Evolutionary conservation across 225 moss, liverwort and hornwort genomes (phyloP), one percentile per base, ranked within the genome.

Genomic region (Pseudisothecium myosuroides): DNA sequence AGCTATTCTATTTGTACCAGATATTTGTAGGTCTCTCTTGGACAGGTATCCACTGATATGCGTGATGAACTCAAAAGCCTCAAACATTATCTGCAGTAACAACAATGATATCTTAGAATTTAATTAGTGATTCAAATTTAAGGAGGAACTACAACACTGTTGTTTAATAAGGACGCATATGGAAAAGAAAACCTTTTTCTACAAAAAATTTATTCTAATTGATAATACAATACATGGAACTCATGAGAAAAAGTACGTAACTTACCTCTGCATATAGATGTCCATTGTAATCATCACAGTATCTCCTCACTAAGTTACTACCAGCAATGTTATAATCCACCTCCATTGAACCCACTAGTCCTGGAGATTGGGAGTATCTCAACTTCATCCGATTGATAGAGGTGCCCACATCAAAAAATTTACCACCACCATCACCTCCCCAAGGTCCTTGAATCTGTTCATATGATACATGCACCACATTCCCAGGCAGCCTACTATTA

Each of bases 111-210:
- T 27, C 9, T 15, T 41, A 71, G 9, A 41, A 3, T 3, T 14
- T 8, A 26, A 71, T 8, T 26, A 15, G 41, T 8, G 15, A 71
- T 41, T 41, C 41, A 41, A 15, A 41, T 36, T 36, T 36, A 65
- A 19, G 5, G 26, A 71, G 26, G 1, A 26, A 24, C 14, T 41
- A 41, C 5, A 71, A 27, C 15, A 71, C 26, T 26, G 14, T 2
- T 14, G 5, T 14, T 14, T 14, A 12, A 41, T 2, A 24, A 14
- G 1, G 14, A 41, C 3, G 1, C 5, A 14, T 14, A 14, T 34
- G 1, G 9, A 31, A 18, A 32, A n/a, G 26, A 41, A 14, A 26
- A 71, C 8, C 26, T 8, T 4, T 34, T 64, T 5, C 9, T 2
- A 6, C 0, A 24, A 26, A 41, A 14, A 14, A 41, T 1, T 4